These are phyloP conservation scores for Plasmopara viticola DNA, from an alignment of 352 stramenopile species.

Conservation along the genomic window DNA sequence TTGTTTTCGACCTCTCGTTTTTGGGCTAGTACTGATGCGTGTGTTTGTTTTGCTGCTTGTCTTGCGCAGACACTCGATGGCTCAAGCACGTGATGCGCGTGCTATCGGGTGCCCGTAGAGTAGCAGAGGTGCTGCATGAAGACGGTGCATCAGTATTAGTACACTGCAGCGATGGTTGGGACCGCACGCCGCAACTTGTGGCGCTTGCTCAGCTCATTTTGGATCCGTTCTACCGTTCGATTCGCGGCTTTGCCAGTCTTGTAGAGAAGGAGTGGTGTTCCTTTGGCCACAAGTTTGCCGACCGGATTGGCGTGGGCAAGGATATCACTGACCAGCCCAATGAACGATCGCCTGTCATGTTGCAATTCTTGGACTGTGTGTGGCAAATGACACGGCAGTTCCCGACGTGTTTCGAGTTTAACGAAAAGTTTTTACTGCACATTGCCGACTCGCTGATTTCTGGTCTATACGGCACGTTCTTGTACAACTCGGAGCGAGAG, in stretches of 20 bases:
- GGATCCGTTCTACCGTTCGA: constrained; percentile 82
- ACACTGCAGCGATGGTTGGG: constrained; percentile 85
- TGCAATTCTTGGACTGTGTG: constrained; percentile 84
- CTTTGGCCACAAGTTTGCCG: constrained; percentile 88
- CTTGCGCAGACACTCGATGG: constrained; percentile 89
- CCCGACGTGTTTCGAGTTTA: constrained; percentile 86
- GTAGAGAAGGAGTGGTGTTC: constrained; percentile 86
- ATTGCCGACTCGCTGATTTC: constrained; percentile 77
- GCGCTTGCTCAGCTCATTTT: constrained; percentile 79
- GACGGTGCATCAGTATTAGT: constrained; percentile 78
- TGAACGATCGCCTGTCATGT: constrained; percentile 79
- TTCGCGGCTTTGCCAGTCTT: constrained; percentile 75
- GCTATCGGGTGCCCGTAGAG: constrained; percentile 54
- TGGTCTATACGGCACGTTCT: constrained; percentile 72
- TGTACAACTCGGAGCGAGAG: constrained; percentile 83
- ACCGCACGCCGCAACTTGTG: constrained; percentile 79
- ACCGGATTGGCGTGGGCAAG: constrained; percentile 77
- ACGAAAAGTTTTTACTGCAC: constrained; percentile 80
- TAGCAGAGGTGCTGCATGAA: constrained; percentile 81
- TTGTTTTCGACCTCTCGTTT: background rate
- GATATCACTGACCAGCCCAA: constrained; percentile 74
- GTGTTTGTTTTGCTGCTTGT: background rate
- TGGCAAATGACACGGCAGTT: constrained; percentile 87
- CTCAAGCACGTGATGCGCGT: constrained; percentile 92
- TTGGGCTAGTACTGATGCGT: constrained; percentile 2